A percentile compares a stretch with the other conserved stretches of the same genome.
phyloP scores from a whole-genome alignment of 108 stramenopile genomes.

The Conticribra guillardii region DNA sequence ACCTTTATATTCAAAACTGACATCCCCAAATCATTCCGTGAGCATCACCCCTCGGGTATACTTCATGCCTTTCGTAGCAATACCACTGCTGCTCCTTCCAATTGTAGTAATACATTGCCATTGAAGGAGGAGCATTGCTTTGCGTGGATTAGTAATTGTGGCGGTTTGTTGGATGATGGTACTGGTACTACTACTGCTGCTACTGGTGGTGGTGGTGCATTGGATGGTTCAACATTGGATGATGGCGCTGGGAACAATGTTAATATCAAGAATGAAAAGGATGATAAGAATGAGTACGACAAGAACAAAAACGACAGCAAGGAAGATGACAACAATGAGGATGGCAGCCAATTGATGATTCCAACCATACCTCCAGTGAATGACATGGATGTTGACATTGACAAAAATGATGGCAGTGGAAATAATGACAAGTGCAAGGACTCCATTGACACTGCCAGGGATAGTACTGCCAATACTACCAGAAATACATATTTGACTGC shows the following conservation, averaged over 20 bases:
- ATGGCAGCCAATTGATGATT: neutral
- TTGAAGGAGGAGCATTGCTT: neutral
- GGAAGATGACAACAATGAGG: neutral
- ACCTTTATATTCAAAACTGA: neutral
- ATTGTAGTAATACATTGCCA: too few relatives aligned
- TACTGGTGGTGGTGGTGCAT: too few relatives aligned
- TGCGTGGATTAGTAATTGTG: neutral
- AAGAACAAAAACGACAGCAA: neutral
- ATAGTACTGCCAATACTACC: neutral
- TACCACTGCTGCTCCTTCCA: neutral
- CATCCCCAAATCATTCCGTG: neutral
- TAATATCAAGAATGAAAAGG: neutral
- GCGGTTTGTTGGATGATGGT: neutral
- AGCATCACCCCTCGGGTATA: neutral
- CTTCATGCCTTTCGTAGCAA: neutral
- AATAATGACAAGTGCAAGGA: neutral
- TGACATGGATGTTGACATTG: neutral
- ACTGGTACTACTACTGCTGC: neutral
- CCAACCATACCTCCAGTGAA: neutral
- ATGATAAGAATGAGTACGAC: neutral
- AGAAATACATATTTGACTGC: neutral
- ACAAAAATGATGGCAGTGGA: neutral
- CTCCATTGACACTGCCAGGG: neutral
- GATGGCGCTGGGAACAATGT: neutral
- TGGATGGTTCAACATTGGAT: too few relatives aligned